Evolutionary conservation across 164 flowering plant species (phyloP), one percentile per base, ranked within the genome.

Genomic region (Hamamelis virginiana): DNA sequence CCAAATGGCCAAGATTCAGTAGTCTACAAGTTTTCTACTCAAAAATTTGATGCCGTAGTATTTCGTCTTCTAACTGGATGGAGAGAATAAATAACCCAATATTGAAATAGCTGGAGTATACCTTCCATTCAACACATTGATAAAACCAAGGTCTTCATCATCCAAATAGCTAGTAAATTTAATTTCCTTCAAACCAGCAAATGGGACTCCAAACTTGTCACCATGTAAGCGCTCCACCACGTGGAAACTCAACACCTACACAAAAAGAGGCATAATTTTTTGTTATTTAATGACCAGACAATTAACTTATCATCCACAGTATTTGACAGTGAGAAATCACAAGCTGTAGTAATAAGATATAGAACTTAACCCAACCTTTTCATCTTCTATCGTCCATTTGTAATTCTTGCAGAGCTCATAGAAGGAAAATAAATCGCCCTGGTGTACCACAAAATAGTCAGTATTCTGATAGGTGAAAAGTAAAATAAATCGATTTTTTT

Each of bases 401-500:
- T 84, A 92, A 77, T 80, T 69, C 70, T 76, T 84, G 82, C 98
- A 95, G n/a, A 91, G 89, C 80, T 89, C 92, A 74, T 88, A 95
- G 72, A 92, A 88, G 62, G 98, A 91, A 80, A 95, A 91, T 68
- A 89, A 77, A 80, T 88, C 77, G 10, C 97, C 98, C 96, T 91
- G 84, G 45, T 65, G 62, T 25, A 70, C 19, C 5, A 64, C 27
- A 57, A 19, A 45, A 66, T 33, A 64, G 73, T 66, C 44, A 70
- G 64, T 25, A 58, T 27, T 19, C 43, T 33, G 53, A 71, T 15
- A 13, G 25, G 9, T 64, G 47, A 59, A 1, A 43, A 1, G 19
- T 9, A 16, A 48, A 22, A 13, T 33, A 12, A 58, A 13, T 8
- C 59, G 15, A 19, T 1, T 9, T 44, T 68, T 51, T 27, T 43